phyloP scores from a whole-genome alignment of 768 basidiomycete genomes.

The Obba rivulosa region DNA sequence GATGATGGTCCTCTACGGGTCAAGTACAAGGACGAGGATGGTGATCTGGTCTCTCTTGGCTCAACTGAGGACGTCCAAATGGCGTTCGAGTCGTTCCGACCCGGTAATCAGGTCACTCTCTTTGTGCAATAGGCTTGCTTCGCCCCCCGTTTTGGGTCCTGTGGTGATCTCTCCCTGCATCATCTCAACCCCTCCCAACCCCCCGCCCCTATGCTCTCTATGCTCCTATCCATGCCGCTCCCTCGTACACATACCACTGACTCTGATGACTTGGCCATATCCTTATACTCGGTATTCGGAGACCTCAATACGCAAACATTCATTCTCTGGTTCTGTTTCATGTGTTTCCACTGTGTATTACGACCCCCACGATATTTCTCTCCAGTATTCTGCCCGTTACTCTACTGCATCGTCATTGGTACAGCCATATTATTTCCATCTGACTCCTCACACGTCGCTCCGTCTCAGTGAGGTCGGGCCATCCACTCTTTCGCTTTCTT shows the following conservation, averaged over 20 bases:
- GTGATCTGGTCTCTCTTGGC: slow-evolving; percentile 81
- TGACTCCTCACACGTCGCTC: not conserved
- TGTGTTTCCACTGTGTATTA: slow-evolving; percentile 13
- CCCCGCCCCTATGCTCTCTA: not conserved
- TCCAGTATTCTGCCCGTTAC: slow-evolving; percentile 5
- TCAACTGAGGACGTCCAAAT: slow-evolving; percentile 93
- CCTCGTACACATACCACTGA: slow-evolving; percentile 5
- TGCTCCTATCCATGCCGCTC: not conserved
- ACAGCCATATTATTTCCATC: slow-evolving; percentile 3
- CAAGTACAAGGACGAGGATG: slow-evolving; percentile 90
- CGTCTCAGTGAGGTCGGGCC: slow-evolving; percentile 4
- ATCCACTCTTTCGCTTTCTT: slow-evolving; percentile 5
- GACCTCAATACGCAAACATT: slow-evolving; percentile 15
- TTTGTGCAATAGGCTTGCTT: slow-evolving; percentile 57
- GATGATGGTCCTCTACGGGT: slow-evolving; percentile 80
- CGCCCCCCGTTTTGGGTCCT: not conserved
- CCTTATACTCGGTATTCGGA: slow-evolving; percentile 15
- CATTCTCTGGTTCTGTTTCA: slow-evolving; percentile 13
- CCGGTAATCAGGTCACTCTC: slow-evolving; percentile 76
- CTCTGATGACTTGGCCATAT: slow-evolving; percentile 12
- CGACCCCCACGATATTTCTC: slow-evolving; percentile 13
- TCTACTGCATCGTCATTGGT: slow-evolving; percentile 5
- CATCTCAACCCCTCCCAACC: slow-evolving; percentile 1
- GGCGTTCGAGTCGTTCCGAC: slow-evolving; percentile 81
- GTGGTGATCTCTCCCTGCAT: slow-evolving; percentile 6